Evolutionary conservation across 2,329 filamentous ascomycete genomes (phyloP), one percentile per base, ranked within the genome.

Genomic region (Colletotrichum siamense): DNA sequence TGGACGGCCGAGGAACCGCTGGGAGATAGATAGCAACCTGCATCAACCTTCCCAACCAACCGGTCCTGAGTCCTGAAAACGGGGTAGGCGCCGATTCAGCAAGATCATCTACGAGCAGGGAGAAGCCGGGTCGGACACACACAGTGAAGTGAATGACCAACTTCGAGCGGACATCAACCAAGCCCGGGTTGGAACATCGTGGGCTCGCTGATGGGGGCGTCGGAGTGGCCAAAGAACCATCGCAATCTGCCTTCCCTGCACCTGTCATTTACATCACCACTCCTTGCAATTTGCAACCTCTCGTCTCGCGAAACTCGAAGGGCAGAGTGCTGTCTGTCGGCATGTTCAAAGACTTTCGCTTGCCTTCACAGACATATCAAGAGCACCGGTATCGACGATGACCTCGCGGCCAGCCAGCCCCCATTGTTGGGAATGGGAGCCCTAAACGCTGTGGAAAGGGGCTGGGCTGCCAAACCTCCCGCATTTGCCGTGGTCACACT

Each of bases 211-310:
- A 62, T 34, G 57, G 64, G 39, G 68, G 36, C 62, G n/a, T 57
- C 57, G 22, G 59, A 62, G 44, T 61, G 57, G 28, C 44, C 63
- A 66, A 62, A 62, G 44, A 59, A 74, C 59, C 69, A 26, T 65
- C 70, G 36, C 28, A 76, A 74, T 69, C 59, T 55, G 59, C 70
- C 30, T 69, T 61, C 65, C 64, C 72, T 70, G 68, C 28, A 52
- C 36, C 12, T 13, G 12, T 70, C 57, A 70, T 63, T 63, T 59
- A 8, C 49, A 24, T 28, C 12, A 28, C 24, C 36, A 24, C 68
- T 63, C 57, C 68, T 16, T 70, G 66, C 28, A 69, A 52, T 70
- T 57, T 70, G 39, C 44, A 22, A 22, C 44, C 12, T 52, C 44
- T 22, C 13, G 10, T 52, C n/a, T 52, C 44, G 44, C 44, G 12